phyloP scores from a whole-genome alignment of 2,329 filamentous ascomycete species.

The Aureobasidium namibiae region DNA sequence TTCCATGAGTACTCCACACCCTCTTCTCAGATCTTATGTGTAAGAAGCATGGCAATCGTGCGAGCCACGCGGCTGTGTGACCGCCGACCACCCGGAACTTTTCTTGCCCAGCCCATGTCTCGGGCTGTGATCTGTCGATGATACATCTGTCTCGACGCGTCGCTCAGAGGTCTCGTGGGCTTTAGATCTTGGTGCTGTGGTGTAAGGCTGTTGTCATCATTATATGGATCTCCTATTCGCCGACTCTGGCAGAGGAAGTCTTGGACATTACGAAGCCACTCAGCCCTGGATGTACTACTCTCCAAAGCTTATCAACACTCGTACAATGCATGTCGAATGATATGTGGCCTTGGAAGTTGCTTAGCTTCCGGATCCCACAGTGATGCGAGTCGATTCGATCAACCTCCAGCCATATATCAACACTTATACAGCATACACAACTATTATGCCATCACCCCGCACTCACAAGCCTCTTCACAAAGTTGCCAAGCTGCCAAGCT shows the following conservation, averaged over 20 bases:
- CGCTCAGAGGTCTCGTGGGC: background rate
- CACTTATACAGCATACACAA: background rate
- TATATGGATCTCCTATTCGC: background rate
- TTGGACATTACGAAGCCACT: background rate
- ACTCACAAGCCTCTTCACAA: background rate
- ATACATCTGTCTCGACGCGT: background rate
- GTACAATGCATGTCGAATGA: background rate
- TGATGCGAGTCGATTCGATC: too few species aligned
- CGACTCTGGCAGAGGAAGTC: background rate
- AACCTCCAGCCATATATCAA: background rate
- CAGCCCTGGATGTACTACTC: background rate
- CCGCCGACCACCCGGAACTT: background rate
- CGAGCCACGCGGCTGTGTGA: slow-evolving; percentile 8
- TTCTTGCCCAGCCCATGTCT: background rate
- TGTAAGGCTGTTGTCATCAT: background rate
- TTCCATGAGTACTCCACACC: background rate
- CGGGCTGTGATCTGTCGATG: background rate
- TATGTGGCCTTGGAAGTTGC: background rate
- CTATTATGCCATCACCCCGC: background rate
- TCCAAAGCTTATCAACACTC: background rate
- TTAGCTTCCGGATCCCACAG: background rate
- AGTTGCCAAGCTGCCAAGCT: background rate
- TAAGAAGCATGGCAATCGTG: slow-evolving; percentile 1
- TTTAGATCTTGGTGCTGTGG: background rate
- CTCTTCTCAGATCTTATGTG: background rate